Evolutionary conservation across 331 rosid species (phyloP).

Genomic region (Quercus tomentella): DNA sequence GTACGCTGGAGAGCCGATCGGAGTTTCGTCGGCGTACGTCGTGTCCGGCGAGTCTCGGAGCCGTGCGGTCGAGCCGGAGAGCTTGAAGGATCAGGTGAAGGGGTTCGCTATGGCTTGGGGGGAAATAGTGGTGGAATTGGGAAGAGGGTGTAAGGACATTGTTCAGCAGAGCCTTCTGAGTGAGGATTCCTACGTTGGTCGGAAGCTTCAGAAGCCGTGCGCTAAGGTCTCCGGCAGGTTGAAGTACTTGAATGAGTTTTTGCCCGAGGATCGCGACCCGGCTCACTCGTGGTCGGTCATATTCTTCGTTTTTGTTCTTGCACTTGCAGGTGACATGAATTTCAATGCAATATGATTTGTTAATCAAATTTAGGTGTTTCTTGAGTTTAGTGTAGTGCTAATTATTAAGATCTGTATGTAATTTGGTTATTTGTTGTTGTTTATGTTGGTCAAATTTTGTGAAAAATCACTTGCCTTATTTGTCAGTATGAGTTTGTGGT

Average conservation of each 20-base stretch:
- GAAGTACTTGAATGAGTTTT: conserved; percentile 64
- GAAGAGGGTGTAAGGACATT: conserved; percentile 76
- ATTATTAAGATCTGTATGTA: neutral
- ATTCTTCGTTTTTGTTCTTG: conserved; percentile 65
- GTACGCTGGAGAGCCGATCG: conserved; percentile 35
- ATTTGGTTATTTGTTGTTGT: neutral
- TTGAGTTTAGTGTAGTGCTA: no score
- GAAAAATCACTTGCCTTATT: neutral
- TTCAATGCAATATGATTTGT: neutral
- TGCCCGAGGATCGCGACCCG: conserved; percentile 99
- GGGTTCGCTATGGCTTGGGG: conserved; percentile 88
- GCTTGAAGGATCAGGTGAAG: conserved; percentile 69
- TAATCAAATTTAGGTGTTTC: neutral
- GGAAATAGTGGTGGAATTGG: conserved; percentile 76
- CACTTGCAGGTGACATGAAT: conserved; percentile 53
- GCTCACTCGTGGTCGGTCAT: conserved; percentile 81
- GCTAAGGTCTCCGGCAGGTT: conserved; percentile 55
- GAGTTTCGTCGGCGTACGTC: conserved; percentile 30
- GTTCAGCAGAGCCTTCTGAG: conserved; percentile 68
- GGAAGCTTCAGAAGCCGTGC: conserved; percentile 62
- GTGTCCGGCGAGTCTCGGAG: conserved; percentile 21
- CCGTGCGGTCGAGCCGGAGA: conserved; percentile 49
- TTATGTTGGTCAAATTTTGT: neutral
- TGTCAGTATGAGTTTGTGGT: neutral
- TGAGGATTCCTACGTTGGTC: conserved; percentile 56